Percentiles rank a stretch among this genome's conserved stretches.
Conservation (phyloP, 805 yeast genomes). For the Starmerella gropengiesseri region DNA sequence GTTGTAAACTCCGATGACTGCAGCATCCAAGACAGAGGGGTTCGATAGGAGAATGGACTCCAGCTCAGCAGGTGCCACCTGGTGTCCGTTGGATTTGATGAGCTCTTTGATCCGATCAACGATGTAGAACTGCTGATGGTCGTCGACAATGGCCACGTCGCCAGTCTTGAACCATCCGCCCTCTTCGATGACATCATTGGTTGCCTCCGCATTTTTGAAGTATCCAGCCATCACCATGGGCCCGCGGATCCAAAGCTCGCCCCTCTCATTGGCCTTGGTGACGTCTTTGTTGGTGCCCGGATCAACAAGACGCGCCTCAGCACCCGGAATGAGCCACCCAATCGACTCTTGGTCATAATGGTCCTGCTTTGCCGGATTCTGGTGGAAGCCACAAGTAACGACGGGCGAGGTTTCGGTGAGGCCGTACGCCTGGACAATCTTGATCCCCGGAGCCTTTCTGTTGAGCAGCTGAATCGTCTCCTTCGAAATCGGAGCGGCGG, state of each 20-base stretch:
- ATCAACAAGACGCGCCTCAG: constrained; percentile 41
- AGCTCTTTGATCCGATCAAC: constrained; percentile 58
- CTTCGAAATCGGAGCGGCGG: constrained; percentile 39
- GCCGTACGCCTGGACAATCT: constrained; percentile 33
- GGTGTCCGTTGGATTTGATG: constrained; percentile 65
- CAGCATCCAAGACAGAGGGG: constrained; percentile 71
- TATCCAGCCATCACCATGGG: constrained; percentile 45
- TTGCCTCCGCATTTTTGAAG: constrained; percentile 40
- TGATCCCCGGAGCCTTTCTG: constrained; percentile 13
- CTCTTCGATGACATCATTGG: constrained; percentile 34
- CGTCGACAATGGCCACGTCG: constrained; percentile 38
- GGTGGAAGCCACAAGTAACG: constrained; percentile 29
- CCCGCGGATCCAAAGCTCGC: constrained; percentile 49
- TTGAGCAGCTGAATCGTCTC: constrained; percentile 14
- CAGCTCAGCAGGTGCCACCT: constrained; percentile 89
- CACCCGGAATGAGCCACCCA: constrained; percentile 35
- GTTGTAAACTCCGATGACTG: constrained; percentile 65
- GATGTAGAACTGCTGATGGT: constrained; percentile 34
- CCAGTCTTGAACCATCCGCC: constrained; percentile 51
- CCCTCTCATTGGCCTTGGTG: constrained; percentile 37
- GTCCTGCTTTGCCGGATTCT: constrained; percentile 28
- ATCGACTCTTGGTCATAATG: constrained; percentile 39
- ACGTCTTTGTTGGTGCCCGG: constrained; percentile 36
- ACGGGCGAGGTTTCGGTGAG: constrained; percentile 58
- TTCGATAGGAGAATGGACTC: constrained; percentile 73